A percentile compares a stretch with the other conserved stretches of the same genome.
These are phyloP conservation scores for Colletotrichum navitas DNA, from an alignment of 2,329 filamentous ascomycete genomes.

Conservation along the genomic window DNA sequence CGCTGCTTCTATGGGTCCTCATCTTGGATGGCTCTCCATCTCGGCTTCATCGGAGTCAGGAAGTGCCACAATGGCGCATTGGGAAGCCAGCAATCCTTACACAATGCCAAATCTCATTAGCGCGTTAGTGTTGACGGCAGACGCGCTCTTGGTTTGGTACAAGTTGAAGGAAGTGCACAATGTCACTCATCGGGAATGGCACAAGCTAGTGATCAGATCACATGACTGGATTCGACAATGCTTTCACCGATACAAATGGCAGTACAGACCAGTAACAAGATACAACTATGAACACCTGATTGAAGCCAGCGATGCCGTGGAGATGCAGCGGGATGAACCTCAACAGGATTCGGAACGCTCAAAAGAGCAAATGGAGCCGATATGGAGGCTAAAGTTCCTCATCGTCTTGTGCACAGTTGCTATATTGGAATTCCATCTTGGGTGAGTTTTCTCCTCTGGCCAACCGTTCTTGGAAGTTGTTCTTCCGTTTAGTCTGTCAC, in stretches of 20 bases:
- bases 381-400: not conserved
- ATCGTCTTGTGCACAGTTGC: not conserved
- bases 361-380: not conserved
- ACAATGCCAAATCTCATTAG: not conserved
- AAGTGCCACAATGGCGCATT: not conserved
- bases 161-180: not conserved
- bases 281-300: not conserved
- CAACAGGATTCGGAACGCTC: not conserved
- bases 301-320: too few species aligned
- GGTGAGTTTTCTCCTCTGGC: not conserved
- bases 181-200: not conserved
- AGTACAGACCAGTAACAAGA: not conserved
- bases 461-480: fast-evolving
- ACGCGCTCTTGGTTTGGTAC: not conserved
- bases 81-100: not conserved
- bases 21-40: too few species aligned
- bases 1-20: not conserved
- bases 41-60: too few species aligned
- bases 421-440: conserved; percentile 9
- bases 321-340: not conserved
- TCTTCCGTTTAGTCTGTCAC: not conserved
- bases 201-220: not conserved
- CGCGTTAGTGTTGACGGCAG: not conserved
- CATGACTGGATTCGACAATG: not conserved
- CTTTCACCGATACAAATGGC: not conserved